Percentiles rank a stretch among this genome's conserved stretches.
These are phyloP conservation scores for Alternaria infectoria DNA, from an alignment of 2,329 filamentous ascomycete species.

Conservation along the genomic window DNA sequence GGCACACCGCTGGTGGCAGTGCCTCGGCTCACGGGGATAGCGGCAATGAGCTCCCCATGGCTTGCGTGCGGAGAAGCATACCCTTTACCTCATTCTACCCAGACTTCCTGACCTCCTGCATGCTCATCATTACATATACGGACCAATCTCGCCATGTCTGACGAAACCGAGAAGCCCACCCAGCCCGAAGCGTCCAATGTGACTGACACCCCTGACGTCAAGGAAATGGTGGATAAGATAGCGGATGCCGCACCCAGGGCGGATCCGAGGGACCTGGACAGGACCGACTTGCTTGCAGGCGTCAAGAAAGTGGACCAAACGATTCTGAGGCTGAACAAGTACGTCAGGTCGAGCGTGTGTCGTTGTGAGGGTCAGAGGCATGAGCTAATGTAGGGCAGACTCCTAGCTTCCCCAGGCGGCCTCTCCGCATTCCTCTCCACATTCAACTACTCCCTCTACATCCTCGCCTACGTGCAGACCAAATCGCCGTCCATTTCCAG, in stretches of 20 bases:
- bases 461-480: slow-evolving; percentile 52
- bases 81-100: slow-evolving; percentile 17
- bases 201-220: slow-evolving; percentile 21
- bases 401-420: slow-evolving; percentile 53
- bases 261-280: slow-evolving; percentile 18
- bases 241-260: slow-evolving; percentile 22
- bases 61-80: slow-evolving; percentile 22
- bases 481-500: slow-evolving; percentile 43
- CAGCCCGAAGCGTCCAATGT: slow-evolving; percentile 44
- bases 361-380: neutral
- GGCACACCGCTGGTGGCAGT: neutral
- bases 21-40: slow-evolving; percentile 24
- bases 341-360: neutral
- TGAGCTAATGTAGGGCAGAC: slow-evolving; percentile 34
- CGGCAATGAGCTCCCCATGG: neutral
- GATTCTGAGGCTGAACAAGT: slow-evolving; percentile 55
- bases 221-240: slow-evolving; percentile 35
- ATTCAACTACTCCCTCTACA: slow-evolving; percentile 56
- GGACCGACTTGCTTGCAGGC: slow-evolving; percentile 32
- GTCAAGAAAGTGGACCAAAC: slow-evolving; percentile 47
- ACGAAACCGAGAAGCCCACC: slow-evolving; percentile 37
- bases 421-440: slow-evolving; percentile 55
- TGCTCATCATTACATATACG: slow-evolving; percentile 4
- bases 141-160: slow-evolving; percentile 35
- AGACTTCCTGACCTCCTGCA: slow-evolving; percentile 17